Percentiles rank a stretch among this genome's conserved stretches.
These are phyloP conservation scores for Trichoderma oligosporum DNA, from an alignment of 2,329 filamentous ascomycete species.

Conservation along the genomic window DNA sequence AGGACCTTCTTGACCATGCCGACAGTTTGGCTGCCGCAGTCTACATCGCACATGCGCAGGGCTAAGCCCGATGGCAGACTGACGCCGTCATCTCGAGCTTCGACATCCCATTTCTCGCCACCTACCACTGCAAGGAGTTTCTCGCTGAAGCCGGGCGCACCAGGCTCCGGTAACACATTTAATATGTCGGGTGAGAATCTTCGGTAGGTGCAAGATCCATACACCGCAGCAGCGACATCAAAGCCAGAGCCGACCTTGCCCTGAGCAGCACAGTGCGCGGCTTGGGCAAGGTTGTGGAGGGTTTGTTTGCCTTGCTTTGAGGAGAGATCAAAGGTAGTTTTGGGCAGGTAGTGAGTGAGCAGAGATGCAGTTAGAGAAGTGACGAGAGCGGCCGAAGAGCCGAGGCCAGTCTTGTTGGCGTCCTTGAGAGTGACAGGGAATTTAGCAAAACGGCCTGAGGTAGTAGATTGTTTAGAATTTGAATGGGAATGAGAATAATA, in stretches of 20 bases:
- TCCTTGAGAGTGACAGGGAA: slow-evolving; percentile 71
- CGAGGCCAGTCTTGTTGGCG: slow-evolving; percentile 93
- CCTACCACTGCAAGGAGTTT: slow-evolving; percentile 65
- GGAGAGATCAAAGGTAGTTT: slow-evolving; percentile 52
- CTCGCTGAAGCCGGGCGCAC: slow-evolving; percentile 61
- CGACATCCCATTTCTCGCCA: slow-evolving; percentile 70
- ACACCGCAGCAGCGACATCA: slow-evolving; percentile 89
- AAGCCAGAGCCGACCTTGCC: slow-evolving; percentile 96
- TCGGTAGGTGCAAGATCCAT: slow-evolving; percentile 83
- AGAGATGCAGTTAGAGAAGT: slow-evolving; percentile 78
- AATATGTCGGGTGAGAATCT: slow-evolving; percentile 85
- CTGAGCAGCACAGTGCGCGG: slow-evolving; percentile 90
- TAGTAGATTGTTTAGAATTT: neutral
- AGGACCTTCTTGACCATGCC: slow-evolving; percentile 94
- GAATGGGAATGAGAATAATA: slow-evolving; percentile 73
- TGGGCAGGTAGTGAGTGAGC: slow-evolving; percentile 69
- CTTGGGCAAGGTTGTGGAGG: slow-evolving; percentile 91
- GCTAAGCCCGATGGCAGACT: slow-evolving; percentile 69
- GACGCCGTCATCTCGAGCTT: slow-evolving; percentile 66
- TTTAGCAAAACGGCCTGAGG: slow-evolving; percentile 62
- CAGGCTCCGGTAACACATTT: slow-evolving; percentile 61
- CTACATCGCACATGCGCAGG: slow-evolving; percentile 91
- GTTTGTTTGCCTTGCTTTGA: slow-evolving; percentile 52
- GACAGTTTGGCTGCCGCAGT: slow-evolving; percentile 88
- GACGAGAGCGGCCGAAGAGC: slow-evolving; percentile 90